Evolutionary conservation across 1,139 yeast species (phyloP), one percentile per base, ranked within the genome.

Genomic region (Yamadazyma mexicana): DNA sequence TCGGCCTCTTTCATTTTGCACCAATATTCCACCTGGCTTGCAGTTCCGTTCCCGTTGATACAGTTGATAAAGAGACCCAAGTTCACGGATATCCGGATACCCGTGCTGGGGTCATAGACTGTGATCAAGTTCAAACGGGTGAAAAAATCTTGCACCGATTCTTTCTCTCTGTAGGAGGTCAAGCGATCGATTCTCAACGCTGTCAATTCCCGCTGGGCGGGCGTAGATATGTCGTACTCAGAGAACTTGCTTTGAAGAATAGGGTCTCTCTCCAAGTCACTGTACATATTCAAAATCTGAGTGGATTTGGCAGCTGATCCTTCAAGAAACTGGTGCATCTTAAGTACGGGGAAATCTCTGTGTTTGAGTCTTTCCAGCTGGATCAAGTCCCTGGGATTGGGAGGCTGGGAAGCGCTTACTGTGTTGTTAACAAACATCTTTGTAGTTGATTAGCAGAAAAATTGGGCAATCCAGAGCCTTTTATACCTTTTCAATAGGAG

Each of bases 31-130:
- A 63, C 60, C 52, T 70, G 76, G 27, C 61, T 66, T 22, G 49
- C 42, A 39, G 92, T 81, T 48, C 92, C 94, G 46, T 83, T 81
- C 39, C 92, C 91, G 50, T 76, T 78, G 44, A 85, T 64, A 48
- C 89, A 82, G 49, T 79, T 77, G 49, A 83, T 69, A 57, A 84
- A 85, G 42, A 85, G 70, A 5, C 88, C 89, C 54, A 80, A 69
- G 62, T 85, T 87, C 40, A 85, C 85, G 37, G 86, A 59, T 49
- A 74, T 54, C 54, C 74, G 55, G 46, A 66, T 70, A 40, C 63
- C 86, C 33, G 80, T 61, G 45, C 88, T 74, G 17, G 92, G 87
- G 46, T 80, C 75, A 44, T 58, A 72, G 24, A 81, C 70, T 38
- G 81, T 78, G 34, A 86, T 76, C 55, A 85, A 83, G 48, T 69